phyloP scores from a whole-genome alignment of 352 stramenopile genomes.

The Phytopythium cucurbitacearum region DNA sequence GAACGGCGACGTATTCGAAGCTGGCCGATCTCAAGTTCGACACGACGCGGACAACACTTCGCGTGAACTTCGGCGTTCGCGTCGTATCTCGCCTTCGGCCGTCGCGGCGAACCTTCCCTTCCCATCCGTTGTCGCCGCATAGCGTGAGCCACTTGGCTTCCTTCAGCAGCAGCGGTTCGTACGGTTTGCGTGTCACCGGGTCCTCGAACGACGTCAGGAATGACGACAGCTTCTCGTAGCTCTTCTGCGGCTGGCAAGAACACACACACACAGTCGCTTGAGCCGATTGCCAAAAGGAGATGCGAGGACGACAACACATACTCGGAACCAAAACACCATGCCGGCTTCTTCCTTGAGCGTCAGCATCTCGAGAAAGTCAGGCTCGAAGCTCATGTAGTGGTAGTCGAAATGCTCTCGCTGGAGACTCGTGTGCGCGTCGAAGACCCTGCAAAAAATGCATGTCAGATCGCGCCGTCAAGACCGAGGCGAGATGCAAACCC shows the following conservation, averaged over 20 bases:
- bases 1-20: constrained; percentile 68
- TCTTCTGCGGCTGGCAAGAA: constrained; percentile 42
- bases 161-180: constrained; percentile 57
- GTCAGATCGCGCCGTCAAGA: neutral
- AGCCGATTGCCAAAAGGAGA: neutral
- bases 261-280: constrained; percentile 2
- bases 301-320: constrained; percentile 12
- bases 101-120: constrained; percentile 53
- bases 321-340: constrained; percentile 73
- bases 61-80: constrained; percentile 49
- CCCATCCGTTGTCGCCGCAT: constrained; percentile 62
- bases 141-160: constrained; percentile 59
- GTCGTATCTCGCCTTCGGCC: constrained; percentile 38
- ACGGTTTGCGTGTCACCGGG: constrained; percentile 35
- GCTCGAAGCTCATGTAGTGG: constrained; percentile 70
- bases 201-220: constrained; percentile 53
- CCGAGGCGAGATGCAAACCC: neutral
- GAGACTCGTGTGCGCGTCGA: constrained; percentile 61
- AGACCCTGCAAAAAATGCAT: constrained; percentile 32
- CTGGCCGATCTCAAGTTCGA: constrained; percentile 59
- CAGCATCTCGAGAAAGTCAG: constrained; percentile 72
- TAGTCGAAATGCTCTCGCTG: constrained; percentile 71
- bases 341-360: constrained; percentile 69
- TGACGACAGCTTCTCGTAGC: constrained; percentile 55
- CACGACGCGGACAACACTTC: constrained; percentile 43